Conservation (phyloP, 441 rosid genomes). For the Capsella rubella region DNA sequence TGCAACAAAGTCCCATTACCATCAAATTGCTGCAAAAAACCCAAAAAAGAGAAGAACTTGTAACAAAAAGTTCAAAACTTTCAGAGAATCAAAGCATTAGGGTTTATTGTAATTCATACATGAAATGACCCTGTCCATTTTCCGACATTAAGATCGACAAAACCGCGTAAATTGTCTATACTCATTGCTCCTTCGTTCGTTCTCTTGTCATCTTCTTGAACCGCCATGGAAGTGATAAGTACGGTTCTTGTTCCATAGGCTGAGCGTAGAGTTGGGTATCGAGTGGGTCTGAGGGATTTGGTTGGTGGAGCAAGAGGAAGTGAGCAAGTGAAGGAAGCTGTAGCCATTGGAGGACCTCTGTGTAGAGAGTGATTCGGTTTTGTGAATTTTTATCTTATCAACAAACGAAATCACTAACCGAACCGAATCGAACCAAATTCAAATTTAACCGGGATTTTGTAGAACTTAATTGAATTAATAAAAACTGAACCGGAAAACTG, state of each 20-base stretch:
- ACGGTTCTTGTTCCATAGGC: slow-evolving; percentile 19
- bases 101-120: slow-evolving; percentile 41
- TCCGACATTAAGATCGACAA: slow-evolving; percentile 71
- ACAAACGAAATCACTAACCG: background rate
- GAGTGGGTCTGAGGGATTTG: slow-evolving; percentile 11
- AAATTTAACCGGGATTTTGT: background rate
- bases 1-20: slow-evolving; percentile 70
- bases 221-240: slow-evolving; percentile 44
- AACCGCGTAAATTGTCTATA: slow-evolving; percentile 73
- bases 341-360: slow-evolving; percentile 33
- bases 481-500: no score
- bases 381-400: slow-evolving; percentile 31
- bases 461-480: background rate
- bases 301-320: slow-evolving; percentile 32
- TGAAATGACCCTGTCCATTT: slow-evolving; percentile 89
- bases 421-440: background rate
- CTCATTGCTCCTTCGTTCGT: slow-evolving; percentile 58
- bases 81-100: slow-evolving; percentile 1
- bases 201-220: slow-evolving; percentile 47
- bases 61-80: background rate
- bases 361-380: slow-evolving; percentile 4
- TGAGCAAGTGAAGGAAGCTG: slow-evolving; percentile 41
- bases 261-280: background rate
- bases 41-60: background rate
- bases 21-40: slow-evolving; percentile 81